These are phyloP conservation scores for Amanita muscaria DNA, from an alignment of 768 basidiomycete genomes.

Conservation along the genomic window DNA sequence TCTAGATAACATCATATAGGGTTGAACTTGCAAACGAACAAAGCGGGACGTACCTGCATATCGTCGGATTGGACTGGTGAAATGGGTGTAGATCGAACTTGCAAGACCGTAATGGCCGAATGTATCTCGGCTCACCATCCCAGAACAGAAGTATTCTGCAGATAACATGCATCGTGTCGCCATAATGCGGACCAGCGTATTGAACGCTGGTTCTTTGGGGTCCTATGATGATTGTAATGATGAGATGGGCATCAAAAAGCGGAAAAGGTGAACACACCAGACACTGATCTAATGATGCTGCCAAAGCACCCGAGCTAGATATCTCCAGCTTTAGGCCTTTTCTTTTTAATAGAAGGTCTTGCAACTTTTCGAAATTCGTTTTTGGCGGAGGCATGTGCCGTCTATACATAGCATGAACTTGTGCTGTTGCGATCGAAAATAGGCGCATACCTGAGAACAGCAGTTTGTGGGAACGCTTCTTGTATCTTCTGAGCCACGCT, in stretches of 20 bases:
- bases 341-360: conserved; percentile 84
- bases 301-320: conserved; percentile 84
- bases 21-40: background rate
- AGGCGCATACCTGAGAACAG: conserved; percentile 63
- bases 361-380: conserved; percentile 91
- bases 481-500: conserved; percentile 89
- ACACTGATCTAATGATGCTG: conserved; percentile 81
- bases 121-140: conserved; percentile 84
- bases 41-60: conserved; percentile 64
- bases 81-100: conserved; percentile 94
- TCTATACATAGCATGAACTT: conserved; percentile 34
- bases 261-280: conserved; percentile 45
- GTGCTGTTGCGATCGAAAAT: no score
- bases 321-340: conserved; percentile 81
- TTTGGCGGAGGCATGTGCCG: conserved; percentile 88
- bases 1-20: conserved; percentile 34
- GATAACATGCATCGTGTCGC: conserved; percentile 97
- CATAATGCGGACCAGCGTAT: conserved; percentile 97
- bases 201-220: conserved; percentile 79
- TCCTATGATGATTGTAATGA: conserved; percentile 42
- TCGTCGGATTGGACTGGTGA: conserved; percentile 93
- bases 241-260: background rate
- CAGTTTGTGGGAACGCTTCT: conserved; percentile 92
- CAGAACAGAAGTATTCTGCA: conserved; percentile 96
- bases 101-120: conserved; percentile 99